These are phyloP conservation scores for Fusarium pseudoanthophilum DNA, from an alignment of 2,329 filamentous ascomycete genomes.

Conservation along the genomic window DNA sequence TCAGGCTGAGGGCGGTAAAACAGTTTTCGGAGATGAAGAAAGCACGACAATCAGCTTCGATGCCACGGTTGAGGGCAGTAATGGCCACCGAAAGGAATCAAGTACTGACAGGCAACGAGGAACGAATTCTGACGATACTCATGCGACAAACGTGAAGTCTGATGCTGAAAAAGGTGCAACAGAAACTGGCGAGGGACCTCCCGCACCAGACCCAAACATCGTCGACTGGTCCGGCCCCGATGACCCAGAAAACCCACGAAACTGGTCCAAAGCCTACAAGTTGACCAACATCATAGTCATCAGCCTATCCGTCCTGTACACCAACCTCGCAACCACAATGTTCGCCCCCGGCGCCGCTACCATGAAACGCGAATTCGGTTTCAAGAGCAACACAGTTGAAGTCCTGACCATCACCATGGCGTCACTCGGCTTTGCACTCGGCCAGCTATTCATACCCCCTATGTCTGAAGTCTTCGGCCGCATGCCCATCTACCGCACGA, in stretches of 20 bases:
- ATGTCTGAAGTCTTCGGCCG: not conserved
- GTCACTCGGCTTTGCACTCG: not conserved
- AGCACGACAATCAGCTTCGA: not conserved
- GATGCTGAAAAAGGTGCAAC: fast-evolving
- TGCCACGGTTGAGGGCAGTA: fast-evolving
- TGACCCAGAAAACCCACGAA: not conserved
- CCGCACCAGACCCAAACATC: too few relatives aligned
- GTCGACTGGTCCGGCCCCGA: not conserved
- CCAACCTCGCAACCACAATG: not conserved
- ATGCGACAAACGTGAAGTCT: fast-evolving
- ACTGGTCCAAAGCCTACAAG: not conserved
- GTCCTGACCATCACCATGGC: not conserved
- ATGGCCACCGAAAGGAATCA: not conserved
- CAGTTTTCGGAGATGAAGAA: not conserved
- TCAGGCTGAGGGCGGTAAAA: not conserved
- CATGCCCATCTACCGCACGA: not conserved
- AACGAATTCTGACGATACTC: not conserved
- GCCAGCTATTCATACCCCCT: not conserved
- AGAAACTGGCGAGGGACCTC: not conserved
- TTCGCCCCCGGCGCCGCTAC: not conserved
- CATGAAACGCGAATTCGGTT: not conserved
- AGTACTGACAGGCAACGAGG: not conserved
- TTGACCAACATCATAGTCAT: not conserved
- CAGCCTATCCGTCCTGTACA: not conserved
- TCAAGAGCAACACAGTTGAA: not conserved